A percentile compares a stretch with the other conserved stretches of the same genome.
Evolutionary conservation across 805 yeast species (phyloP).

Genomic region (Metschnikowia gruessii): DNA sequence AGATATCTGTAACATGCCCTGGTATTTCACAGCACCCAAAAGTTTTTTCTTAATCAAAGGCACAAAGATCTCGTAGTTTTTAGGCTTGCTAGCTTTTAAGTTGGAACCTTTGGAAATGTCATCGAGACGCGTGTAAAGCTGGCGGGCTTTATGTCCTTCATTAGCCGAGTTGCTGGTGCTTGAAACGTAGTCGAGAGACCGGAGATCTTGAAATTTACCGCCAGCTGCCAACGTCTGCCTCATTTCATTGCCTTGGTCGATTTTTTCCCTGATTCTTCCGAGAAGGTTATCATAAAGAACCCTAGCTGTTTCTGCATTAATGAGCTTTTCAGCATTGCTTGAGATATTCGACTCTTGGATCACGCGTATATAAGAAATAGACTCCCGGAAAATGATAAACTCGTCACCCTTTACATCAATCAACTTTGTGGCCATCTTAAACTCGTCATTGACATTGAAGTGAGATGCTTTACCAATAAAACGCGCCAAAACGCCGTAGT

Average conservation of each 20-base stretch:
- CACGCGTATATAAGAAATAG: constrained; percentile 25
- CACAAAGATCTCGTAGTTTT: constrained; percentile 29
- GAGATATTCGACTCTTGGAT: constrained; percentile 21
- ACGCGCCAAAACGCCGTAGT: constrained; percentile 39
- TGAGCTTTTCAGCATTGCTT: constrained; percentile 18
- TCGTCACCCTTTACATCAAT: constrained; percentile 37
- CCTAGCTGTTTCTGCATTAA: constrained; percentile 12
- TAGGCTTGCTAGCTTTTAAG: not conserved
- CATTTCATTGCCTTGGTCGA: constrained; percentile 27
- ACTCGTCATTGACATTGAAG: constrained; percentile 28
- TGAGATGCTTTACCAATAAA: constrained; percentile 41
- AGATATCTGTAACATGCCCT: constrained; percentile 33
- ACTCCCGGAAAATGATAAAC: constrained; percentile 37
- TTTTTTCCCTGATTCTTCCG: constrained; percentile 27
- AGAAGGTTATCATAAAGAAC: constrained; percentile 23
- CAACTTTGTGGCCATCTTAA: constrained; percentile 33
- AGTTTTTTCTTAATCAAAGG: constrained; percentile 31
- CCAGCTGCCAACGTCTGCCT: constrained; percentile 8
- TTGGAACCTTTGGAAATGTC: constrained; percentile 2
- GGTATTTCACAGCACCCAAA: constrained; percentile 29
- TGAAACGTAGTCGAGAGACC: too few relatives aligned
- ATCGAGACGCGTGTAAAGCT: constrained; percentile 16
- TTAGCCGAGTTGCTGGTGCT: not conserved
- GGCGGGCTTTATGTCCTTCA: constrained; percentile 14
- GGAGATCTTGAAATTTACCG: not conserved